These are phyloP conservation scores for Pichia sp. DNA, from an alignment of 1,139 yeast species.

Conservation along the genomic window DNA sequence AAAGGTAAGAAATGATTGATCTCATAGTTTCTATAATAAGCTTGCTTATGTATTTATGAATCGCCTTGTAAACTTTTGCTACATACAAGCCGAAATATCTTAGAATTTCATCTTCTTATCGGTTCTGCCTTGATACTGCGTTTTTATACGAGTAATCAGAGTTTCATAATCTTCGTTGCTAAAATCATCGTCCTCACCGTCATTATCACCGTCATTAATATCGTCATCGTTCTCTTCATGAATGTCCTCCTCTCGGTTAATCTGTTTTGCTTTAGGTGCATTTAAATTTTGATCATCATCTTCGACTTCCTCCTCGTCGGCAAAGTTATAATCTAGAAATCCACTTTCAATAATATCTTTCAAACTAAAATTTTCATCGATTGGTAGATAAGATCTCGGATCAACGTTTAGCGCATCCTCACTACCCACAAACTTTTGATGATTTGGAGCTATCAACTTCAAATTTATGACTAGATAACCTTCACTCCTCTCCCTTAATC, in stretches of 20 bases:
- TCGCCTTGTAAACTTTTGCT: too few relatives aligned
- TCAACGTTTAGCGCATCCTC: not conserved
- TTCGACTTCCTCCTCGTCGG: not conserved
- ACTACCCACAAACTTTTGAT: conserved; percentile 7
- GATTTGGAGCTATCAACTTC: conserved; percentile 8
- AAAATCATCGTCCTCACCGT: not conserved
- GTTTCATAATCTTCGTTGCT: conserved; percentile 1
- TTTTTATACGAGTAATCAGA: not conserved
- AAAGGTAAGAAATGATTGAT: conserved; percentile 32
- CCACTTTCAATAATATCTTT: conserved; percentile 11
- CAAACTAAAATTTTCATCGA: conserved; percentile 1
- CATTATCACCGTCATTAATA: not conserved
- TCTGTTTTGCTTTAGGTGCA: too few relatives aligned
- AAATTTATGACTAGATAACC: conserved; percentile 10
- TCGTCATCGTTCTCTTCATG: too few relatives aligned
- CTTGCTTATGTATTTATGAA: too few relatives aligned
- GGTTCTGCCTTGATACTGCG: not conserved
- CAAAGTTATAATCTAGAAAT: conserved; percentile 8
- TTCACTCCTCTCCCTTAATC: conserved; percentile 11
- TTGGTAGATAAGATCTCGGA: conserved; percentile 4
- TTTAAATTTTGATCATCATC: not conserved
- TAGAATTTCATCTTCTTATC: not conserved
- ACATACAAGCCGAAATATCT: too few relatives aligned
- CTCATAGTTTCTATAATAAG: too few relatives aligned
- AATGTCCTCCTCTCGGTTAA: too few relatives aligned